These are phyloP conservation scores for Oryza glaberrima DNA, from an alignment of 176 grass and related monocot species.

Conservation along the genomic window DNA sequence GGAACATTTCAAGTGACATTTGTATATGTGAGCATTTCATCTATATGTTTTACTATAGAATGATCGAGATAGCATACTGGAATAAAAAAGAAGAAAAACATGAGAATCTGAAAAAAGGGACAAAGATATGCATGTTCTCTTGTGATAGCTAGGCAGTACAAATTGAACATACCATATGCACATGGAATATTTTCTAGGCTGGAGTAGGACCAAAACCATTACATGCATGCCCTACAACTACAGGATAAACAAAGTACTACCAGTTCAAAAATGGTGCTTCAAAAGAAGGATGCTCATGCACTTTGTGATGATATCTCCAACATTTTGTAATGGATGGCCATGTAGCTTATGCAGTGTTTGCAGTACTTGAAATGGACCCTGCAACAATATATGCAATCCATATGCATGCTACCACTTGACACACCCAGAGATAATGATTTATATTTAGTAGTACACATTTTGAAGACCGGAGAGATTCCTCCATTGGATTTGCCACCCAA, in stretches of 20 bases:
- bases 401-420: neutral
- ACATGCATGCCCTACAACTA: neutral
- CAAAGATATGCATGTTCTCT: neutral
- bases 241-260: neutral
- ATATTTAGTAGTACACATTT: neutral
- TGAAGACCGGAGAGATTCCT: neutral
- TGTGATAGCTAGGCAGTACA: constrained; percentile 7
- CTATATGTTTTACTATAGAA: neutral
- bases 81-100: neutral
- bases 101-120: neutral
- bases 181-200: neutral
- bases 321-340: neutral
- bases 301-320: neutral
- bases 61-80: neutral
- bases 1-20: neutral
- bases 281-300: neutral
- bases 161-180: neutral
- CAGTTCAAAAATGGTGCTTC: neutral
- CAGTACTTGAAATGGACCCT: neutral
- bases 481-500: neutral
- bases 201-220: neutral
- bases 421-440: neutral
- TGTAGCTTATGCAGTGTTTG: neutral
- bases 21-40: neutral
- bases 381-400: neutral